These are phyloP conservation scores for Thielaviopsis populi DNA, from an alignment of 2,329 filamentous ascomycete genomes.

Conservation along the genomic window DNA sequence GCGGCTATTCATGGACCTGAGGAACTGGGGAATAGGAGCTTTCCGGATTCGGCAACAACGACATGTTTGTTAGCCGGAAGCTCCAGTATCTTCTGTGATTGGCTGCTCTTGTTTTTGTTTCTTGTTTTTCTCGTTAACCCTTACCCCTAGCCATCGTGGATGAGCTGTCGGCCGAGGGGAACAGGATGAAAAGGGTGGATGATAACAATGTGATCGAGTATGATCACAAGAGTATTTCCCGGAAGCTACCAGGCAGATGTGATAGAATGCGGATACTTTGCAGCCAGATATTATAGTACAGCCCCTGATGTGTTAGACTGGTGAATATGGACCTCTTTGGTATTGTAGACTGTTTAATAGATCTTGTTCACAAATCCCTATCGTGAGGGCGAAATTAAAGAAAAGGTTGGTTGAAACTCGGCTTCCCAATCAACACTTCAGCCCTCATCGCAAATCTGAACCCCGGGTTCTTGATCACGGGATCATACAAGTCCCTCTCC, in stretches of 20 bases:
- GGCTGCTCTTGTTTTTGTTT: too few relatives aligned
- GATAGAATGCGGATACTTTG: too few relatives aligned
- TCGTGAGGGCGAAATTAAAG: too few relatives aligned
- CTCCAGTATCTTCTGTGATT: slow-evolving; percentile 7
- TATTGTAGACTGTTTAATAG: too few relatives aligned
- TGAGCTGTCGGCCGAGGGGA: slow-evolving; percentile 5
- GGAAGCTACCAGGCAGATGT: not conserved
- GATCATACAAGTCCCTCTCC: not conserved
- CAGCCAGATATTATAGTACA: too few relatives aligned
- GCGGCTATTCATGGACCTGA: not conserved
- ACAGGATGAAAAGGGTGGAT: not conserved
- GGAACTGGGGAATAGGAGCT: slow-evolving; percentile 7
- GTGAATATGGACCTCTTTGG: too few relatives aligned
- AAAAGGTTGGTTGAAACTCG: not conserved
- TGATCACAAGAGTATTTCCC: slow-evolving; percentile 12
- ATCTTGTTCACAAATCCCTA: too few relatives aligned
- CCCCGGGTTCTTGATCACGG: not conserved
- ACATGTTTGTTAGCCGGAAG: slow-evolving; percentile 15
- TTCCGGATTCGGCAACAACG: slow-evolving; percentile 12
- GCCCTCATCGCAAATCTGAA: not conserved
- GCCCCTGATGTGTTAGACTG: too few relatives aligned
- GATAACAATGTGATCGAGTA: not conserved
- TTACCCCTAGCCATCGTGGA: not conserved
- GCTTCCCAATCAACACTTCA: not conserved
- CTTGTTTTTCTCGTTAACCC: not conserved